A percentile compares a stretch with the other conserved stretches of the same genome.
phyloP scores from a whole-genome alignment of 371 early-diverging fungal genomes.

The Mucor racemosus region DNA sequence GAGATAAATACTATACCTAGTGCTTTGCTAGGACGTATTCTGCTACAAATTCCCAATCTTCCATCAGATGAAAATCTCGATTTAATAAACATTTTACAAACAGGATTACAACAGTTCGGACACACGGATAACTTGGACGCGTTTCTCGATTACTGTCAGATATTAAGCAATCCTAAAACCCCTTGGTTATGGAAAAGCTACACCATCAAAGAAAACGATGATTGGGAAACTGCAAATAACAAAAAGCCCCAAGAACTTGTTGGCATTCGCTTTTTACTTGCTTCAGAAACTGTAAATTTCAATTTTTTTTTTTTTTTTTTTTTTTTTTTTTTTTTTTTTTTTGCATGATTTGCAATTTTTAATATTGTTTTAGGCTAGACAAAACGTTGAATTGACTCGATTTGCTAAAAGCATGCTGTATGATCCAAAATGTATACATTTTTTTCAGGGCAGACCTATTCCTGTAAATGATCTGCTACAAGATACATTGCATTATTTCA shows the following conservation, averaged over 20 bases:
- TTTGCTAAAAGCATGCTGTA: constrained; percentile 7
- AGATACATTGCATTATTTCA: constrained; percentile 24
- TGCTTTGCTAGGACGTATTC: constrained; percentile 36
- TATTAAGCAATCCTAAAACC: constrained; percentile 1
- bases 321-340: too few species aligned
- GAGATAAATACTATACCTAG: constrained; percentile 37
- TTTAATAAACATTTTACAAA: constrained; percentile 26
- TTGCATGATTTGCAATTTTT: neutral
- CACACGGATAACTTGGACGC: constrained; percentile 38
- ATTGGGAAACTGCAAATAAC: constrained; percentile 31
- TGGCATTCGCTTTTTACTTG: constrained; percentile 28
- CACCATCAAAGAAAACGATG: constrained; percentile 10
- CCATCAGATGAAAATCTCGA: constrained; percentile 24
- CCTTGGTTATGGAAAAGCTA: constrained; percentile 23
- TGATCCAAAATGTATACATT: constrained; percentile 17
- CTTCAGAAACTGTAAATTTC: constrained; percentile 23
- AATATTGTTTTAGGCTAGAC: constrained; percentile 16
- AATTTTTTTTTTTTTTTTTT: too few species aligned
- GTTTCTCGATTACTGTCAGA: constrained; percentile 38
- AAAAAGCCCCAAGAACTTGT: constrained; percentile 22
- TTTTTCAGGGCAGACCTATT: constrained; percentile 9
- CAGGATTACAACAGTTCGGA: constrained; percentile 40
- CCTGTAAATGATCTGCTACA: constrained; percentile 22
- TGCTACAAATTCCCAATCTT: constrained; percentile 39
- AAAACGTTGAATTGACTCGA: constrained; percentile 15